Evolutionary conservation across 345 rosid species (phyloP).

Genomic region (Fremontodendron californicum): DNA sequence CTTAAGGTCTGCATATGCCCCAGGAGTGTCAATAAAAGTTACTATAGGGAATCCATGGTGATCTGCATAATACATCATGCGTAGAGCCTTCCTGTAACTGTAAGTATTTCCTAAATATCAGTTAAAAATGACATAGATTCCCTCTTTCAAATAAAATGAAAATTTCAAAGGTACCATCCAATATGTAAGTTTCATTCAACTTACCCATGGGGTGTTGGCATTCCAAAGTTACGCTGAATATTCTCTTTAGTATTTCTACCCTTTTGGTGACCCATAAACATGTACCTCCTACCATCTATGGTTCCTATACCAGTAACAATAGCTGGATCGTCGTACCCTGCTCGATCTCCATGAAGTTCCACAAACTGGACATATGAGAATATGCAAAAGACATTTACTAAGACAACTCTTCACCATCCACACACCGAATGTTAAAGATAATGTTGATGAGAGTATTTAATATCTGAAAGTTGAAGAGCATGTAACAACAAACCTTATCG

Average conservation of each 20-base stretch:
- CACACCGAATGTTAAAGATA: background rate
- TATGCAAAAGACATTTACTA: slow-evolving; percentile 3
- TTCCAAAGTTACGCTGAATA: slow-evolving; percentile 92
- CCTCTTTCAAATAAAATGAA: background rate
- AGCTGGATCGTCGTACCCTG: slow-evolving; percentile 98
- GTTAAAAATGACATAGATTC: slow-evolving; percentile 13
- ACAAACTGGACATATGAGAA: slow-evolving; percentile 54
- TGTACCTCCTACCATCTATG: slow-evolving; percentile 75
- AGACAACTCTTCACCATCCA: slow-evolving; percentile 6
- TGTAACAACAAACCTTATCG: slow-evolving; percentile 59
- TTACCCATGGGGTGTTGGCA: slow-evolving; percentile 99
- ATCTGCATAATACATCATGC: slow-evolving; percentile 87
- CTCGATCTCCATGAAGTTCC: slow-evolving; percentile 98
- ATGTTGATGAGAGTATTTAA: slow-evolving; percentile 6
- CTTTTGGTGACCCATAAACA: slow-evolving; percentile 99
- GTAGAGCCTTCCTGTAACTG: slow-evolving; percentile 83
- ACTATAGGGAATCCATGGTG: slow-evolving; percentile 79
- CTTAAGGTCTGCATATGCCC: slow-evolving; percentile 74
- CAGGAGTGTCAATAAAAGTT: slow-evolving; percentile 84
- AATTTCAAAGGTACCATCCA: background rate
- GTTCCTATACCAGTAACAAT: slow-evolving; percentile 93
- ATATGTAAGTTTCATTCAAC: slow-evolving; percentile 15
- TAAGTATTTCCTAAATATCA: slow-evolving; percentile 13
- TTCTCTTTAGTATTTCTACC: slow-evolving; percentile 99
- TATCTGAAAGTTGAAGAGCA: slow-evolving; percentile 6